Evolutionary conservation across 2,329 filamentous ascomycete species (phyloP).

Genomic region (Periconia sp.): DNA sequence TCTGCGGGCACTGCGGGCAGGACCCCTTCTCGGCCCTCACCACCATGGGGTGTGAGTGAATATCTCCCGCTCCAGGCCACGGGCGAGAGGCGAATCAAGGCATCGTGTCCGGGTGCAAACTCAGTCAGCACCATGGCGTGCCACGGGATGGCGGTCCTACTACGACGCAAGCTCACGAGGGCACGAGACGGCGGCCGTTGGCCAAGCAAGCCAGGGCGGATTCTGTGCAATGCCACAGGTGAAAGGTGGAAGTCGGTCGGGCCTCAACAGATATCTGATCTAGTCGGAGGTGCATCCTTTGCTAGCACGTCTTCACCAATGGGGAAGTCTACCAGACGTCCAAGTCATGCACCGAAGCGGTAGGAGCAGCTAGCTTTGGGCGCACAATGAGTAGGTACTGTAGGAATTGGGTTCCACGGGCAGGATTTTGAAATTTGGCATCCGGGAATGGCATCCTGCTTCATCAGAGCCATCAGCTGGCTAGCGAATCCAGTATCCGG

Average conservation of each 20-base stretch:
- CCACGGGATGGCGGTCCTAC: too few relatives aligned
- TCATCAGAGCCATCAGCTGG: not conserved
- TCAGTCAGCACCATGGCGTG: too few relatives aligned
- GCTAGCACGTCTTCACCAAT: constrained; percentile 4
- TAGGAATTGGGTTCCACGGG: not conserved
- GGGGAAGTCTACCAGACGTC: constrained; percentile 5
- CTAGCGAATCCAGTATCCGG: constrained; percentile 6
- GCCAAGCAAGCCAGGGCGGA: constrained; percentile 17
- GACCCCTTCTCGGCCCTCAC: constrained; percentile 18
- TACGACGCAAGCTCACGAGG: constrained; percentile 14
- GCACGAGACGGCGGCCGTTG: constrained; percentile 23
- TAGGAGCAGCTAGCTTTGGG: constrained; percentile 2
- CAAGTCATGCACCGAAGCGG: not conserved
- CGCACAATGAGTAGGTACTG: too few relatives aligned
- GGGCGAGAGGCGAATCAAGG: not conserved
- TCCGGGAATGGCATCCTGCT: constrained; percentile 10
- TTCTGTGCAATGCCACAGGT: not conserved
- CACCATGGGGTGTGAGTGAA: not conserved
- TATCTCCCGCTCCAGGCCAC: not conserved
- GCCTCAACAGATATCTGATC: constrained; percentile 24
- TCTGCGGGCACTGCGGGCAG: constrained; percentile 37
- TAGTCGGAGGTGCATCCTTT: constrained; percentile 19
- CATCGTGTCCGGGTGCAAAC: not conserved
- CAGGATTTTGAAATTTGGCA: not conserved
- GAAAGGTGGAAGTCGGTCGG: not conserved